Base-by-base conservation (phyloP, 345 rosid genomes). In the Brassica cretica region DNA sequence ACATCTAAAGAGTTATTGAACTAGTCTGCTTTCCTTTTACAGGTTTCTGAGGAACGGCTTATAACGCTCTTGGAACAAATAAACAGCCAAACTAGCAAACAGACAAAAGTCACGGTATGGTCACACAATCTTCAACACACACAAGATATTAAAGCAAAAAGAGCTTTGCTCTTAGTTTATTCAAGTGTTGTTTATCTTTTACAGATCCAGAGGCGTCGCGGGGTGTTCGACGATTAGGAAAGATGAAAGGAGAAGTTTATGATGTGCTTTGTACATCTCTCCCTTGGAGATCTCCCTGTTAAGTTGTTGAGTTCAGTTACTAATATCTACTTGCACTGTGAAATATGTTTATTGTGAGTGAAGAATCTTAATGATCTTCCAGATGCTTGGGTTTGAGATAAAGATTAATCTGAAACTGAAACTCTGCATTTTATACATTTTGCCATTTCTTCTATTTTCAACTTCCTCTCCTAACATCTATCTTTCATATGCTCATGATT, bases 161-260 rank as follows among this genome's bases (percentile, higher is more conserved):
- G 12, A 25, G 12, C 69, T n/a, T 53, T 46, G 21, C 24, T 70
- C 18, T 59, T 9, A 61, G 33, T 10, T n/a, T 2, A n/a, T 2
- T 53, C 39, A 56, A 49, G 73, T 5, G 5, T 39, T 24, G 2
- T 18, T 21, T 29, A 49, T 73, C 32, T 56, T 69, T 64, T 78
- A 62, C 92, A 94, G 98, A 94, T 94, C 82, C 95, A 90, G 82
- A 89, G 98, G 92, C 92, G 97, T 9, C 91, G 97, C 41, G 92
- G 84, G 76, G 93, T 94, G 39, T 96, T 92, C n/a, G 97, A 92
- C 39, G 97, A 94, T 78, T 91, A 90, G 81, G 66, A 74, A 44
- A 27, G 21, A 76, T 79, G 66, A 74, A 44, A 32, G 21, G 74
- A 79, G 66, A 68, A 66, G 21, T 2, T 68, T 18, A 25, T 68